Evolutionary conservation across 75 land plant species (phyloP).

Genomic region (Sequoiadendron giganteum): DNA sequence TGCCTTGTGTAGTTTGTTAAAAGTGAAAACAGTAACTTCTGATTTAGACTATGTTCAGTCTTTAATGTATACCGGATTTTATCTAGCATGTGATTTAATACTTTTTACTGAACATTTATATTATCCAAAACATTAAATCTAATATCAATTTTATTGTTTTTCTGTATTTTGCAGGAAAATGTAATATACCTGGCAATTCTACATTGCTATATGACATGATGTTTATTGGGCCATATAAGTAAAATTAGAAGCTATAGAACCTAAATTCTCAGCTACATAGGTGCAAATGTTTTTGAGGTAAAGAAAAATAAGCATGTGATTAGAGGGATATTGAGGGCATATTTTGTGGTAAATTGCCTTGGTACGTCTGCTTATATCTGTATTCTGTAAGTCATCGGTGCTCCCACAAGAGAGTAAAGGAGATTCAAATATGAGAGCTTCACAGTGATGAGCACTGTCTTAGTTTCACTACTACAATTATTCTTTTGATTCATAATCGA

Average conservation of each 20-base stretch:
- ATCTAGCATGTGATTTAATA: not conserved
- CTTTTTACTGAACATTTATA: not conserved
- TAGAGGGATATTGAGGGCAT: not conserved
- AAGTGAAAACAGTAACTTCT: not conserved
- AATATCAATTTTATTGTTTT: not conserved
- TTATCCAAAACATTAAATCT: not conserved
- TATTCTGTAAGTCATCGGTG: not conserved
- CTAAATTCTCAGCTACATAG: not conserved
- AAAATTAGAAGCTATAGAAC: not conserved
- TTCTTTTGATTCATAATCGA: not conserved
- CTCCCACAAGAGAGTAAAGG: not conserved
- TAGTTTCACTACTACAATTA: not conserved
- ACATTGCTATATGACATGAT: conserved; percentile 62
- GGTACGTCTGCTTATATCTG: not conserved
- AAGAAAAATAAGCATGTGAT: not conserved
- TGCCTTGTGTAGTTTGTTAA: not conserved
- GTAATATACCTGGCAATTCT: conserved; percentile 67
- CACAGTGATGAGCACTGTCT: not conserved
- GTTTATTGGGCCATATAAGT: conserved; percentile 49
- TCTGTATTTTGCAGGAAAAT: conserved; percentile 39
- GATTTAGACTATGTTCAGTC: not conserved
- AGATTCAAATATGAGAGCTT: not conserved
- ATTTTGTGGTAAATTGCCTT: not conserved
- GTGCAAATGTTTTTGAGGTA: not conserved
- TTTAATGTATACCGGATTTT: not conserved